Conservation (phyloP, 768 basidiomycete genomes). For the Suillus bovinus region DNA sequence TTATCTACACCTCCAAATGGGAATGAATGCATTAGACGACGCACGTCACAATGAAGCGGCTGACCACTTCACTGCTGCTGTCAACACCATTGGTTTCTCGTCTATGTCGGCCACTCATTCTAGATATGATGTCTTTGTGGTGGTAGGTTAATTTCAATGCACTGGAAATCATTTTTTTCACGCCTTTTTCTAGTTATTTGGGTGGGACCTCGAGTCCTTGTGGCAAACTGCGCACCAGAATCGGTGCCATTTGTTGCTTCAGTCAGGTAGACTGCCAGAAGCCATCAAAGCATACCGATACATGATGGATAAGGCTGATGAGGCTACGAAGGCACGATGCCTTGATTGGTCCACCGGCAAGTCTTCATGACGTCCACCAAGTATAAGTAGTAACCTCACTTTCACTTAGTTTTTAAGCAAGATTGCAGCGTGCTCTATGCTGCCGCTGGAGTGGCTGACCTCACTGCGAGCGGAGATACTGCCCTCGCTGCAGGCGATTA, state of each 20-base stretch:
- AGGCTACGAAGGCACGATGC: neutral
- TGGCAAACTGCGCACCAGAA: neutral
- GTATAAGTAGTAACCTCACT: neutral
- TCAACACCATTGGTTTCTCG: neutral
- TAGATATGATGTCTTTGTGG: neutral
- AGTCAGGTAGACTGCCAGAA: neutral
- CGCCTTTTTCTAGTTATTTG: neutral
- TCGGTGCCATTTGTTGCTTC: neutral
- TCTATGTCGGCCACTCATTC: neutral
- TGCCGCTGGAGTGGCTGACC: neutral
- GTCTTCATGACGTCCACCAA: neutral
- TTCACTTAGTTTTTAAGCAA: neutral
- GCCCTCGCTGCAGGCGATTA: neutral
- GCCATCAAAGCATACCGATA: neutral
- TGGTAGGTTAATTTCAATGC: neutral
- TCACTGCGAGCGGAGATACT: neutral
- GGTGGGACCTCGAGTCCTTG: neutral
- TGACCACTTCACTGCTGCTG: neutral
- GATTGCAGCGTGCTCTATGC: neutral
- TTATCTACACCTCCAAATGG: neutral
- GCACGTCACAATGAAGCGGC: neutral
- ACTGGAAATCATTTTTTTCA: too few species aligned
- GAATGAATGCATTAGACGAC: neutral
- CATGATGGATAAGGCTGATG: neutral
- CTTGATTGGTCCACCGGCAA: neutral